Percentiles rank a stretch among this genome's conserved stretches.
These are phyloP conservation scores for Leccinum fuscescens DNA, from an alignment of 1,284 basidiomycete genomes.

Conservation along the genomic window DNA sequence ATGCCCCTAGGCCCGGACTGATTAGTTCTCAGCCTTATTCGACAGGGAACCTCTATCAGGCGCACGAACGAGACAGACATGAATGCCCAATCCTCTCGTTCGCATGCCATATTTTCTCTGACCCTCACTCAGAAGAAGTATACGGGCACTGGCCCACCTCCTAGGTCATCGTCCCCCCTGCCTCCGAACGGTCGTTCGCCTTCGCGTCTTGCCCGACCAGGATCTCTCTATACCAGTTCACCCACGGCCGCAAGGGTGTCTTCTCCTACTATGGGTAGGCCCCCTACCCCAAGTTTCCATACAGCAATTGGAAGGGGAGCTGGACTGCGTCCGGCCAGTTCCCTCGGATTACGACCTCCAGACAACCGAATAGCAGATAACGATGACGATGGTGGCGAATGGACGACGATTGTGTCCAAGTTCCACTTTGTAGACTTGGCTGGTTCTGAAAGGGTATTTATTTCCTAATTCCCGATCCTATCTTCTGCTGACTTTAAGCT, in stretches of 20 bases:
- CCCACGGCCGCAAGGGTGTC: slow-evolving; percentile 49
- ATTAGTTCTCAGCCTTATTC: slow-evolving; percentile 58
- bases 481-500: slow-evolving; percentile 20
- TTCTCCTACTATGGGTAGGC: slow-evolving; percentile 73
- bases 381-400: slow-evolving; percentile 72
- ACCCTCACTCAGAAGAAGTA: slow-evolving; percentile 88
- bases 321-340: slow-evolving; percentile 70
- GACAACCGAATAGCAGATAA: slow-evolving; percentile 44
- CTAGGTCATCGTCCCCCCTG: slow-evolving; percentile 72
- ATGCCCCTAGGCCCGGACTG: slow-evolving; percentile 13
- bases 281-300: slow-evolving; percentile 73
- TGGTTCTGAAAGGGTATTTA: slow-evolving; percentile 86
- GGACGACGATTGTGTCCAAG: slow-evolving; percentile 90
- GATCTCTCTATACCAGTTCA: slow-evolving; percentile 59
- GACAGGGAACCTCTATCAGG: slow-evolving; percentile 85
- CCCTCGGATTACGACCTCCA: slow-evolving; percentile 56
- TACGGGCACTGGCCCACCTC: slow-evolving; percentile 61
- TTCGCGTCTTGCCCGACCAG: slow-evolving; percentile 74
- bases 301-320: slow-evolving; percentile 68
- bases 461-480: slow-evolving; percentile 5
- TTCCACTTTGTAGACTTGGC: slow-evolving; percentile 99
- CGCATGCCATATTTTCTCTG: slow-evolving; percentile 97
- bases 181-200: slow-evolving; percentile 71
- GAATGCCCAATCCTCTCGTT: slow-evolving; percentile 97
- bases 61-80: slow-evolving; percentile 98